These are phyloP conservation scores for Glebionis coronaria DNA, from an alignment of 129 eudicot genomes.

Conservation along the genomic window DNA sequence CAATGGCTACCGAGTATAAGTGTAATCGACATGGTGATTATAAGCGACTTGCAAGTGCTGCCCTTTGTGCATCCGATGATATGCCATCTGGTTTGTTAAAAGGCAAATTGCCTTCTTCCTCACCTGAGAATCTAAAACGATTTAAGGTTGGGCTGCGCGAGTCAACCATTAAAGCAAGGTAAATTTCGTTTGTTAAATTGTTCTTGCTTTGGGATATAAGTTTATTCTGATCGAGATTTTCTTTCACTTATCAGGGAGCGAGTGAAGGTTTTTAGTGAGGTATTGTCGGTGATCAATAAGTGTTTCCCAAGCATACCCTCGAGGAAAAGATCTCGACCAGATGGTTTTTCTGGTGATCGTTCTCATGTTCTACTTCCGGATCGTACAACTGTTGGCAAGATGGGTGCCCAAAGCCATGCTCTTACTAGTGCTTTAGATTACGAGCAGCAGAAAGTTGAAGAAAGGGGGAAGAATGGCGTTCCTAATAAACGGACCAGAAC, in stretches of 20 bases:
- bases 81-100: slow-evolving; percentile 56
- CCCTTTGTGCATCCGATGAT: slow-evolving; percentile 64
- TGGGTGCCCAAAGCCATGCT: background rate
- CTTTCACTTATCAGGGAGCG: slow-evolving; percentile 56
- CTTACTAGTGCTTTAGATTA: background rate
- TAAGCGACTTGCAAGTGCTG: slow-evolving; percentile 55
- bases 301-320: slow-evolving; percentile 82
- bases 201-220: background rate
- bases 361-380: slow-evolving; percentile 49
- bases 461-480: background rate
- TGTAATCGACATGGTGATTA: slow-evolving; percentile 60
- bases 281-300: slow-evolving; percentile 63
- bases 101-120: slow-evolving; percentile 44
- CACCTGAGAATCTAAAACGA: slow-evolving; percentile 66
- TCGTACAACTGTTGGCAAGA: slow-evolving; percentile 35
- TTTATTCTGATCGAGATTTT: slow-evolving; percentile 9
- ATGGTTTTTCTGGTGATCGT: slow-evolving; percentile 61
- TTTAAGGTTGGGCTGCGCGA: slow-evolving; percentile 66
- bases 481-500: background rate
- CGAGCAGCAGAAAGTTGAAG: background rate
- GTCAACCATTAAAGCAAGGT: slow-evolving; percentile 77
- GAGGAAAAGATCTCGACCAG: slow-evolving; percentile 77
- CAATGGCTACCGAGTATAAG: slow-evolving; percentile 61
- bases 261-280: slow-evolving; percentile 74
- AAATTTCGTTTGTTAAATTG: background rate